Base-by-base conservation (phyloP, 805 yeast genomes). In the Saccharomycopsis vini region DNA sequence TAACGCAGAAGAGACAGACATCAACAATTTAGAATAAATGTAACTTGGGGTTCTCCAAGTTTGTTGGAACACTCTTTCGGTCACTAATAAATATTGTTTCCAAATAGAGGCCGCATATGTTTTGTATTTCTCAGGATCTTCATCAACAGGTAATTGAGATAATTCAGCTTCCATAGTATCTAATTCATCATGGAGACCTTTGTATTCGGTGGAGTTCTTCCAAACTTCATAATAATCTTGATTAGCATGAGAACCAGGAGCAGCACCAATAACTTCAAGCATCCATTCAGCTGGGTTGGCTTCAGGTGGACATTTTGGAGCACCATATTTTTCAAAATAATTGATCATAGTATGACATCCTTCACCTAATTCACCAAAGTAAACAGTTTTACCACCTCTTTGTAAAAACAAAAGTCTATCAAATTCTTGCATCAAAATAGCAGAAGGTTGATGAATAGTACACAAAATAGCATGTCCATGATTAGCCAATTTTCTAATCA, bases 221-320 rank as follows among this genome's bases (percentile, higher is more conserved):
- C 92, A 83, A 10, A 73, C 66, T 9, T 77, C 74, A 58, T 67
- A 66, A 79, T 84, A 83, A 59, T 83, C 79, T 40, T 69, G 71
- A 24, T 61, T 55, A 15, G 71, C 73, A 43, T 64, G 56, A 3
- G 86, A 80, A 23, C 86, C 80, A 2, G 90, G 87, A 57, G 86
- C 89, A 28, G 90, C 89, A 48, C 90, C 90, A 59, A 83, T 79
- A 45, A 76, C 76, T 49, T 79, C 79, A 53, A 81, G 63, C 62
- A 81, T 77, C 65, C 80, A 81, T 60, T 81, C 89, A 28, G 88
- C 88, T 20, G 89, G 88, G 52, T 81, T 81, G 44, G 78, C 87
- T 30, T 64, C 61, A 10, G 60, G 60, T 28, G 64, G 68, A 66
- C 92, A 83, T 42, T 71, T 68, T 47, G 79, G 73, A 33, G 89